Evolutionary conservation across 2,329 filamentous ascomycete genomes (phyloP).

Genomic region (Alternaria incomplexa): DNA sequence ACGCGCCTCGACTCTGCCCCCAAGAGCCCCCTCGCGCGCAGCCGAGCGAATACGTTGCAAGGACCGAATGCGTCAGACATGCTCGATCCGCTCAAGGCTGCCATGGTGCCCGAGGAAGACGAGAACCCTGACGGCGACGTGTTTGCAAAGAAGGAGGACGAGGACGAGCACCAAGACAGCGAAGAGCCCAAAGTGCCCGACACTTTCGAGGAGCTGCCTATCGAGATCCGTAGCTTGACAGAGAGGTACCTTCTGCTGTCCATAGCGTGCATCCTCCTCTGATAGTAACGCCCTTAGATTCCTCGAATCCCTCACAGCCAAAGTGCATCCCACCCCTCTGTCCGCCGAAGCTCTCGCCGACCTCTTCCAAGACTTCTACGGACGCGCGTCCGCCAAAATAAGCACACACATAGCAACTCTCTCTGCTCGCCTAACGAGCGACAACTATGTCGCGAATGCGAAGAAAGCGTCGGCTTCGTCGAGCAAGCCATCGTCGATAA

Average conservation of each 20-base stretch:
- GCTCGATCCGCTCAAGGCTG: conserved; percentile 50
- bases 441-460: conserved; percentile 50
- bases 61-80: conserved; percentile 51
- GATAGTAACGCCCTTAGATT: conserved; percentile 67
- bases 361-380: conserved; percentile 96
- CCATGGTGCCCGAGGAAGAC: conserved; percentile 43
- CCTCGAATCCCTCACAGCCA: conserved; percentile 85
- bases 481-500: conserved; percentile 48
- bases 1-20: conserved; percentile 53
- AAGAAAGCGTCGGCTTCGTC: conserved; percentile 50
- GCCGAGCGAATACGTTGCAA: conserved; percentile 56
- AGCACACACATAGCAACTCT: conserved; percentile 84
- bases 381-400: conserved; percentile 79
- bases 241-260: conserved; percentile 68
- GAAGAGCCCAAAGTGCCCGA: conserved; percentile 57
- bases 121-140: conserved; percentile 47
- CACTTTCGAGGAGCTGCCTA: conserved; percentile 86
- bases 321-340: conserved; percentile 82
- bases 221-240: conserved; percentile 87
- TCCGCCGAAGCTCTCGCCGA: conserved; percentile 80
- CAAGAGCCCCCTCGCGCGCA: conserved; percentile 46
- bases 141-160: conserved; percentile 49
- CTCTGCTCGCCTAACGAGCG: conserved; percentile 74
- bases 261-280: neutral
- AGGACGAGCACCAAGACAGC: conserved; percentile 28